Evolutionary conservation across 352 stramenopile genomes (phyloP), one percentile per base, ranked within the genome.

Genomic region (Chrysophaeum taylorii): DNA sequence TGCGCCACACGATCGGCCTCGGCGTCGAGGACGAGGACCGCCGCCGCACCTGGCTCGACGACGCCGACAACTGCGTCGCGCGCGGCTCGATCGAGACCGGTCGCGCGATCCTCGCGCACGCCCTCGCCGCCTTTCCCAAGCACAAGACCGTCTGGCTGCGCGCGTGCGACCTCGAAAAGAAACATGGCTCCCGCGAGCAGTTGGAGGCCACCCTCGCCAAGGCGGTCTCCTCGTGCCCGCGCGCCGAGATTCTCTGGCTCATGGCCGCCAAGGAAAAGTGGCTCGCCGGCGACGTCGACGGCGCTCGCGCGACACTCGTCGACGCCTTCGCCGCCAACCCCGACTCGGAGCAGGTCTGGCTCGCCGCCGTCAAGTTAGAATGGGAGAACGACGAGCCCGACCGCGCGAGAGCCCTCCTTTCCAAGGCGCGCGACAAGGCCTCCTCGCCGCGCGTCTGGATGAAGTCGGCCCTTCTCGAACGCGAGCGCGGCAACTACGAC

Each of bases 291-390:
- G 89, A 96, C 66, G 89, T 98, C 15, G 86, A 93, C 53, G 90
- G 89, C 35, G 94, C 94, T 15, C 84, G 95, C 0, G 79, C 88
- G 31, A 94, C 98, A 61, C 81, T 99, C 37, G 89, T 92, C 1
- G 85, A 97, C 76, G 95, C 94, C 27, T 98, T 99, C 78, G 92
- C 85, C 66, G 89, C 86, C 2, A 98, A 98, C 79, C 92, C 92
- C 1, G 93, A 97, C 75, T 97, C 89, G 68, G 92, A 98, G 76
- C 74, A 87, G 5, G 78, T 92, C 42, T 86, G 83, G 76, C 80
- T 99, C n/a, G 95, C 95, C 4, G 93, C 93, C 9, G 87, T 97
- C 21, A 98, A 99, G 76, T 81, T 99, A 0, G 95, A 99, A 80
- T 98, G 92, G 91, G 94, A 99, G 79, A 98, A 95, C 69, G 92